Percentiles rank a stretch among this genome's conserved stretches.
These are phyloP conservation scores for Phaeosphaeria sp. DNA, from an alignment of 2,329 filamentous ascomycete species.

Conservation along the genomic window DNA sequence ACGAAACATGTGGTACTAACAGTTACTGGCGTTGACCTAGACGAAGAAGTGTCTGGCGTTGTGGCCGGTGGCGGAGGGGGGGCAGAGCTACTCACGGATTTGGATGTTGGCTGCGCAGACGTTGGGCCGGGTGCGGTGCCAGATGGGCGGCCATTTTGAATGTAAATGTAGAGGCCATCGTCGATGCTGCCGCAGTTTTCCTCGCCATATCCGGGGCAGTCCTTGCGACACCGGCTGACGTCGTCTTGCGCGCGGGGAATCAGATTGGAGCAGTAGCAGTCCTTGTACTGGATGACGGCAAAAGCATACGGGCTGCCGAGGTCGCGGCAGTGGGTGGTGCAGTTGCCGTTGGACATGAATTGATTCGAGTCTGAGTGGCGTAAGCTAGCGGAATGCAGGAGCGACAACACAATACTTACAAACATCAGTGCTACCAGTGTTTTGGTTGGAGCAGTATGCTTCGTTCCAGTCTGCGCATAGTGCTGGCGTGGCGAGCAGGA, in stretches of 20 bases:
- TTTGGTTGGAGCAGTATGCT: conserved; percentile 55
- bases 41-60: conserved; percentile 13
- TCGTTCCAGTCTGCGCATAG: conserved; percentile 25
- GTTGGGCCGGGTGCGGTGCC: conserved; percentile 61
- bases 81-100: conserved; percentile 32
- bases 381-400: conserved; percentile 13
- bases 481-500: conserved; percentile 21
- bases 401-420: conserved; percentile 37
- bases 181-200: conserved; percentile 69
- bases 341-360: conserved; percentile 73
- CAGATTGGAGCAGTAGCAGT: conserved; percentile 79
- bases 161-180: conserved; percentile 68
- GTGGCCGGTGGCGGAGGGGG: conserved; percentile 19
- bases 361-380: conserved; percentile 30
- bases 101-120: conserved; percentile 32
- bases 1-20: conserved; percentile 39
- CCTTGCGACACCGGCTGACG: conserved; percentile 58
- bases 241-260: conserved; percentile 57
- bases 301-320: conserved; percentile 62
- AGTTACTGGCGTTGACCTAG: conserved; percentile 26
- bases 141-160: conserved; percentile 60
- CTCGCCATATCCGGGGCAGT: conserved; percentile 71
- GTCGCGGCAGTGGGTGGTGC: conserved; percentile 63
- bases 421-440: conserved; percentile 44
- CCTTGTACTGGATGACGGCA: conserved; percentile 68